Evolutionary conservation across 1,284 basidiomycete genomes (phyloP).

Genomic region (Ceratobasidium sp.): DNA sequence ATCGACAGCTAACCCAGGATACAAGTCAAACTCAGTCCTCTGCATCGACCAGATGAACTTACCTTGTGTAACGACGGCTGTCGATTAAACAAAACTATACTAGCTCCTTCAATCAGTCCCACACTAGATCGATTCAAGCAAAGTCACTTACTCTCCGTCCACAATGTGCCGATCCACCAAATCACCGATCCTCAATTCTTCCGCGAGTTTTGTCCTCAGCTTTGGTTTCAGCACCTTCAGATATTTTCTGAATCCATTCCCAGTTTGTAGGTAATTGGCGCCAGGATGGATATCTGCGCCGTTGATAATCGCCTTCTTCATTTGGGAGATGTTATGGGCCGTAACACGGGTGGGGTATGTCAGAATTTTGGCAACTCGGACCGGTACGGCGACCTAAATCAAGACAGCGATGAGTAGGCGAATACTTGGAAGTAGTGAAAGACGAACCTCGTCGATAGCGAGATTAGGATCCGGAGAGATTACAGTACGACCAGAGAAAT

Average conservation of each 20-base stretch:
- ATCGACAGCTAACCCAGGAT: slow-evolving; percentile 85
- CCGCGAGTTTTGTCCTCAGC: slow-evolving; percentile 75
- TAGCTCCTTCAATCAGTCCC: slow-evolving; percentile 49
- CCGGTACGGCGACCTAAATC: slow-evolving; percentile 89
- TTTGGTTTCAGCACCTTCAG: slow-evolving; percentile 79
- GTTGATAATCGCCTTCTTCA: slow-evolving; percentile 88
- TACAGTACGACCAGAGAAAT: slow-evolving; percentile 98
- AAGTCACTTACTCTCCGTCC: slow-evolving; percentile 82
- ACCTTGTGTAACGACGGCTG: slow-evolving; percentile 98
- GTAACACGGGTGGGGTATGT: slow-evolving; percentile 98
- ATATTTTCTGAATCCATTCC: slow-evolving; percentile 87
- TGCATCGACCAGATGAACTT: slow-evolving; percentile 59
- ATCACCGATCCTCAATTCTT: slow-evolving; percentile 85
- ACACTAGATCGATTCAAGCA: background rate
- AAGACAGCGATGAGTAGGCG: background rate
- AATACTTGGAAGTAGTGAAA: background rate
- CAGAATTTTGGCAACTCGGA: slow-evolving; percentile 94
- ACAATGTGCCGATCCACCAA: slow-evolving; percentile 94
- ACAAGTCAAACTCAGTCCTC: slow-evolving; percentile 69
- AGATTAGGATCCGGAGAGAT: slow-evolving; percentile 99
- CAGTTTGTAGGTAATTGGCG: slow-evolving; percentile 88
- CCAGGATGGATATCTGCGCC: slow-evolving; percentile 95
- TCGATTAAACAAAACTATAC: slow-evolving; percentile 97
- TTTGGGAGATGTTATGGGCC: slow-evolving; percentile 86
- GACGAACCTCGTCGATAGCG: slow-evolving; percentile 86